phyloP scores from a whole-genome alignment of 2,329 filamentous ascomycete genomes.

The Talaromyces piceae region DNA sequence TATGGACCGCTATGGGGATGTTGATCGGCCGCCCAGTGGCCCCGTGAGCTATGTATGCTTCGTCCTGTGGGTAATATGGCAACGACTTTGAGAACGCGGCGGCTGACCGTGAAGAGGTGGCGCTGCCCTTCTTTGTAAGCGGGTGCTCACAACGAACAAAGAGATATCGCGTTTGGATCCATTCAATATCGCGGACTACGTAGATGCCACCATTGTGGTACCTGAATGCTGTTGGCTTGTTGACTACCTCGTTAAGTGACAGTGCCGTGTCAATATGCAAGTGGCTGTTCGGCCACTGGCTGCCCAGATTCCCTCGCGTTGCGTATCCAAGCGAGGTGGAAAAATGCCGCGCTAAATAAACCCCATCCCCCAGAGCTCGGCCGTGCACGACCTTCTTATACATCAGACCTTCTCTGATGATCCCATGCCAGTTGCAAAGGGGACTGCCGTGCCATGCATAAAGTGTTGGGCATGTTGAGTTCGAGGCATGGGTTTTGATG shows the following conservation, averaged over 20 bases:
- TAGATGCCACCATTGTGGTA: constrained; percentile 49
- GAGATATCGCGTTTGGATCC: constrained; percentile 85
- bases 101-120: background rate
- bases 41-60: constrained; percentile 34
- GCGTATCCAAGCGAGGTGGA: constrained; percentile 50
- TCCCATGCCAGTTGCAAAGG: constrained; percentile 79
- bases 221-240: constrained; percentile 57
- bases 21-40: constrained; percentile 28
- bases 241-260: constrained; percentile 80
- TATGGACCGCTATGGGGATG: constrained; percentile 48
- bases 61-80: constrained; percentile 31
- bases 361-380: constrained; percentile 66
- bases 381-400: constrained; percentile 59
- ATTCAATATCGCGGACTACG: constrained; percentile 68
- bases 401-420: constrained; percentile 73
- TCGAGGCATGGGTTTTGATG: constrained; percentile 38
- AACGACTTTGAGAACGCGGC: background rate
- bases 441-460: constrained; percentile 83
- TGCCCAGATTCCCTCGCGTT: background rate
- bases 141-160: constrained; percentile 47
- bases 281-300: constrained; percentile 59
- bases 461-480: constrained; percentile 56
- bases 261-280: constrained; percentile 55
- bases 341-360: constrained; percentile 65
- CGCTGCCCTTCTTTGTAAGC: background rate